Conservation (phyloP, 495 filamentous ascomycete genomes). For the Mytilinidion resinicola region DNA sequence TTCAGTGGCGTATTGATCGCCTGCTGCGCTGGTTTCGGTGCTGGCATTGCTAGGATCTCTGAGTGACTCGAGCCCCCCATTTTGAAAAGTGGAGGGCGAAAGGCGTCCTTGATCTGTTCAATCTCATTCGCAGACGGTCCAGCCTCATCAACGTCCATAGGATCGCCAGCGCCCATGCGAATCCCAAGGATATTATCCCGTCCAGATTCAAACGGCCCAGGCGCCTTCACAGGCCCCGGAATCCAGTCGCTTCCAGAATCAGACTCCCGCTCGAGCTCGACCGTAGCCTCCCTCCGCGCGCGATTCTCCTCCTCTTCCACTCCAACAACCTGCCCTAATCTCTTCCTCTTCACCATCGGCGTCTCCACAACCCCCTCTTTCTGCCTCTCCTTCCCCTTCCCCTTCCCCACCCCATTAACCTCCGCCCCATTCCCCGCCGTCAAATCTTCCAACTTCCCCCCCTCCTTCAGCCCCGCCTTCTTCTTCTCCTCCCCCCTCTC, state of each 20-base stretch:
- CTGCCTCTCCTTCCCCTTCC: constrained; percentile 7
- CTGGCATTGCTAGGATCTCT: not conserved
- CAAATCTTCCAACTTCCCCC: constrained; percentile 2
- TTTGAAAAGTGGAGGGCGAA: not conserved
- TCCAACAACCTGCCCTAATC: not conserved
- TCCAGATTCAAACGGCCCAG: constrained; percentile 3
- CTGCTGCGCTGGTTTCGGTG: not conserved
- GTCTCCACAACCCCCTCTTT: constrained; percentile 2
- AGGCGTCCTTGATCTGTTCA: not conserved
- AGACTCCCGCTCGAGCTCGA: constrained; percentile 12
- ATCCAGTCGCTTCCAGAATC: constrained; percentile 29
- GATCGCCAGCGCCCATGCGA: constrained; percentile 8
- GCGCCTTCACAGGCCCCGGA: constrained; percentile 12
- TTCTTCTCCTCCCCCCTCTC: constrained; percentile 50
- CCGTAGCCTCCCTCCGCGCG: constrained; percentile 5
- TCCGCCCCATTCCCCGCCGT: constrained; percentile 1
- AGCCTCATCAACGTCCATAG: not conserved
- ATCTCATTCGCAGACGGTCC: not conserved
- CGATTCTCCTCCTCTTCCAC: constrained; percentile 26
- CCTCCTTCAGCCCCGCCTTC: constrained; percentile 39
- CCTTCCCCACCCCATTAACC: not conserved
- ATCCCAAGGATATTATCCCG: constrained; percentile 25
- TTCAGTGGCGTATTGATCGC: constrained; percentile 6
- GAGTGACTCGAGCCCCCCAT: not conserved
- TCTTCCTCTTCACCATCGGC: constrained; percentile 1